Base-by-base conservation (phyloP, 257 asterid genomes). In the Parsonsia alboflavescens region DNA sequence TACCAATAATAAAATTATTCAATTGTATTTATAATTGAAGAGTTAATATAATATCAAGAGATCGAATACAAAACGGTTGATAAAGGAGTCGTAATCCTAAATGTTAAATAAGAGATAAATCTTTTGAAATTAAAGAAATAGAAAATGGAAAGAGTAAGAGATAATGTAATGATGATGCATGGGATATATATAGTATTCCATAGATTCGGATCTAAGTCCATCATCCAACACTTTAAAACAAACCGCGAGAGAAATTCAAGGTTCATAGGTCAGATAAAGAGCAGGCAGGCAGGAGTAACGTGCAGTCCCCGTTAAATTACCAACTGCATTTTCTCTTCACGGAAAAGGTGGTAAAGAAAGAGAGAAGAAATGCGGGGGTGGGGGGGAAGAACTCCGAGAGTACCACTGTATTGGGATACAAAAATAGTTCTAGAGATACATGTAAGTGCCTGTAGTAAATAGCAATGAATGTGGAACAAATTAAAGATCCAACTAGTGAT, bases 351-450 rank as follows among this genome's bases (percentile, higher is more conserved):
- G 28, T 9, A 24, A 28, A 28, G 66, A 72, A 54, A 21, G 39
- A 7, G 22, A 7, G 2, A 50, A 2, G 30, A 49, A 6, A 0
- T 2, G 5, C 7, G n/a, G n/a, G n/a, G n/a, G n/a, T n/a, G n/a
- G 3, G 39, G 39, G 1, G 44, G 53, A 16, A 49, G 16, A 49
- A 15, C 3, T 12, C 17, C 4, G 53, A 45, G 57, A 62, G n/a
- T n/a, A n/a, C 10, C 44, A n/a, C 12, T 33, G 39, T 33, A 61
- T 74, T 48, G 72, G 72, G 72, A 65, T 58, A 48, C 28, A 46
- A 28, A 49, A 36, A 9, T 49, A 49, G 53, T 17, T 62, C 63
- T 62, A 10, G 62, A 46, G 22, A 44, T 12, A 59, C 30, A 39
- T 19, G 50, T 61, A 45, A 0, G n/a, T n/a, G n/a, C n/a, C n/a